Evolutionary conservation across 2,329 filamentous ascomycete genomes (phyloP), one percentile per base, ranked within the genome.

Genomic region (Penicillium sp.): DNA sequence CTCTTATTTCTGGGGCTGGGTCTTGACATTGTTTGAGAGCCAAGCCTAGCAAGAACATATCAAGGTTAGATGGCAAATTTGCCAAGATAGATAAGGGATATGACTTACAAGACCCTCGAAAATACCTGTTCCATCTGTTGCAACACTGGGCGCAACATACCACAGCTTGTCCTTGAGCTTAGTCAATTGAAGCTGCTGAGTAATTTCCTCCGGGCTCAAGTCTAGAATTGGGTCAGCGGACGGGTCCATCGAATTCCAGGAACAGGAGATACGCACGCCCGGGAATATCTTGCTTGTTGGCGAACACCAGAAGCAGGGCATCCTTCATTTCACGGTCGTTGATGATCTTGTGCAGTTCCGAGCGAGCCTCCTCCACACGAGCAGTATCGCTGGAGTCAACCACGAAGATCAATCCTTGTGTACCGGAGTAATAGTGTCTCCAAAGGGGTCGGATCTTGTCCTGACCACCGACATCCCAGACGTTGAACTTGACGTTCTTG

Each of bases 401-500:
- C 61, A 98, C 93, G 76, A 97, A 98, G 75, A 98, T 96, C 63
- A 98, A 81, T 65, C 90, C 93, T 76, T 97, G 93, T 53, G 93
- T 97, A 83, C 84, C 85, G 61, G 83, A 86, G 69, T 95, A 97
- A 77, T 97, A 97, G 77, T 97, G 91, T 74, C 91, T 84, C 91
- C 91, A 97, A 54, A 97, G 77, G 56, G 91, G 91, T 60, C 91
- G 82, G 67, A 97, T 97, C 84, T 97, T 97, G 80, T 97, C 91
- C 78, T 97, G 91, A 58, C 91, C 91, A 72, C 91, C 91, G 53
- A 97, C 91, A 77, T 97, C 91, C 91, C 91, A 97, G 57, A 97
- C 91, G 65, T 94, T 97, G 78, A 97, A 97, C 75, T 96, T 94
- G 74, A 96, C 90, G 72, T 97, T 97, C 81, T 96, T 96, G 79